phyloP scores from a whole-genome alignment of 192 early-diverging fungal species.

The Gonapodya prolifera region DNA sequence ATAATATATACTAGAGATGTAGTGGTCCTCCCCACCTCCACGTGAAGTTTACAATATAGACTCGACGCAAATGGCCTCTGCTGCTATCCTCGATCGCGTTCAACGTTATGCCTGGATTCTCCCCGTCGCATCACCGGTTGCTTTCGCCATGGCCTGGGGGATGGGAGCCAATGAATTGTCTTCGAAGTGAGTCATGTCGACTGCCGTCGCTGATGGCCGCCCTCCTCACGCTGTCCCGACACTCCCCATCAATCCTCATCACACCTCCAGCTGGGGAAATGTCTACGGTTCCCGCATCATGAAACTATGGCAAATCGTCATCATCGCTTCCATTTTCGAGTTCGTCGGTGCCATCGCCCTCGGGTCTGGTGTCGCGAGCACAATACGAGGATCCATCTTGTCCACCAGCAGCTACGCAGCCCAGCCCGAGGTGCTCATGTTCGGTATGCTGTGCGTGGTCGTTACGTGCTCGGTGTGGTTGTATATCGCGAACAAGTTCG shows the following conservation, averaged over 20 bases:
- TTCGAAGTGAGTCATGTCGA: not conserved
- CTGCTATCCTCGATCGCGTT: not conserved
- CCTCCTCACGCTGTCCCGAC: too few species aligned
- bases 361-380: not conserved
- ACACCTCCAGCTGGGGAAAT: not conserved
- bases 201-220: not conserved
- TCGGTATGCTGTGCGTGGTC: not conserved
- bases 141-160: not conserved
- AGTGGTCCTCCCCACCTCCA: too few species aligned
- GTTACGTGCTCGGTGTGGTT: not conserved
- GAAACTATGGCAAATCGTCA: not conserved
- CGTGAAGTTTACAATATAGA: too few species aligned
- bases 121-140: not conserved
- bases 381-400: not conserved
- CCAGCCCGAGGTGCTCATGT: not conserved
- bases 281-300: not conserved
- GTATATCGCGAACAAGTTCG: not conserved
- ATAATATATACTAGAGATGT: too few species aligned
- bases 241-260: not conserved
- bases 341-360: conserved; percentile 1
- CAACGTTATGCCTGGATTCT: not conserved
- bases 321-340: not conserved
- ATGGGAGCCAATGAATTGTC: conserved; percentile 1
- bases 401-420: not conserved
- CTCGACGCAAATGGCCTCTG: too few species aligned